Percentiles rank a stretch among this genome's conserved stretches.
Conservation (phyloP, 805 yeast genomes). For the Ogataea minuta region DNA sequence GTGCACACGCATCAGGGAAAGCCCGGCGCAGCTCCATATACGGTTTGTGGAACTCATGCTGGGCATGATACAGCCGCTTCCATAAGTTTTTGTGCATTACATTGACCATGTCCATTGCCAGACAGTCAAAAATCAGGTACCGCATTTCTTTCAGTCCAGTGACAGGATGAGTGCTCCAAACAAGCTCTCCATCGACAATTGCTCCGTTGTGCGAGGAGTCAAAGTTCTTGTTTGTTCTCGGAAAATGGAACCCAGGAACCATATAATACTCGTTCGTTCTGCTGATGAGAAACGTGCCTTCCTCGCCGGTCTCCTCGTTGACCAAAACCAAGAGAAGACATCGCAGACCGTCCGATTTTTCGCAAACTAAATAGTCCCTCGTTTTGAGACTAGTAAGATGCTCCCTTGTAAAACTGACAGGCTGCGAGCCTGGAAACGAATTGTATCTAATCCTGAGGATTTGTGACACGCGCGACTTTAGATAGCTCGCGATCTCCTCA, state of each 20-base stretch:
- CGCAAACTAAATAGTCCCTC: slow-evolving; percentile 91
- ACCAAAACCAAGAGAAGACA: slow-evolving; percentile 68
- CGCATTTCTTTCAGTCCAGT: slow-evolving; percentile 64
- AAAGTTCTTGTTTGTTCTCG: slow-evolving; percentile 46
- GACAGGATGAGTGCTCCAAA: slow-evolving; percentile 57
- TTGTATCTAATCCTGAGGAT: slow-evolving; percentile 54
- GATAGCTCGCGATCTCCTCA: slow-evolving; percentile 62
- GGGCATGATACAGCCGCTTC: slow-evolving; percentile 83
- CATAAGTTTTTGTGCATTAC: slow-evolving; percentile 70
- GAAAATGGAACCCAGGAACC: slow-evolving; percentile 84
- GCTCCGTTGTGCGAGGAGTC: slow-evolving; percentile 79
- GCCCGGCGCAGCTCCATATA: slow-evolving; percentile 64
- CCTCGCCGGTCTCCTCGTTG: slow-evolving; percentile 67
- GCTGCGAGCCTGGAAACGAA: slow-evolving; percentile 90
- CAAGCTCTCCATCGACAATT: slow-evolving; percentile 91
- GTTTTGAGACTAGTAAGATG: slow-evolving; percentile 66
- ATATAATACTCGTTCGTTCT: slow-evolving; percentile 84
- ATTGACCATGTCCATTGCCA: slow-evolving; percentile 74
- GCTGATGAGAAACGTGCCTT: slow-evolving; percentile 85
- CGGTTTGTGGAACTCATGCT: slow-evolving; percentile 78
- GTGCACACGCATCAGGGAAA: slow-evolving; percentile 70
- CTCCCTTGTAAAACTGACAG: slow-evolving; percentile 78
- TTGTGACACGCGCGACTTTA: slow-evolving; percentile 66
- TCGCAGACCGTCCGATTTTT: slow-evolving; percentile 90
- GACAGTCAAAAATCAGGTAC: slow-evolving; percentile 87